Base-by-base conservation (phyloP, 1,284 basidiomycete genomes). In the Malassezia japonica region DNA sequence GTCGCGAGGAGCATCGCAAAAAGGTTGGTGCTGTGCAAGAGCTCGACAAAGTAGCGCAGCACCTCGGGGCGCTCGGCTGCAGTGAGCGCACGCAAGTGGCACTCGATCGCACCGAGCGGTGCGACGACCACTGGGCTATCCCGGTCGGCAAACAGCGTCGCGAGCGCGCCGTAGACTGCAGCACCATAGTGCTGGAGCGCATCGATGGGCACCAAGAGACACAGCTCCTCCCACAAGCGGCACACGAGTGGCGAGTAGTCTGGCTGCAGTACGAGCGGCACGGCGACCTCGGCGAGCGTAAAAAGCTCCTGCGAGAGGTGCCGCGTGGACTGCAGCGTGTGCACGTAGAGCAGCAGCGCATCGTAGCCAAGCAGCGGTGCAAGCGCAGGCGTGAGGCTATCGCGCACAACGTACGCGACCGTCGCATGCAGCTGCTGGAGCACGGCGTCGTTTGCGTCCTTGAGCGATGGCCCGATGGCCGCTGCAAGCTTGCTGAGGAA, bases 161-260 rank as follows among this genome's bases (percentile, higher is more conserved):
- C 57, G 20, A 67, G 55, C 1, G 62, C 59, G 0, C 39, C 40
- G n/a, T 68, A 61, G 36, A 72, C 35, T 2, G 46, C 56, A 13
- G 36, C 18, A 1, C 62, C 70, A 38, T 64, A 57, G 4, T 54
- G 53, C 52, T 62, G 54, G 4, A 62, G 52, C 43, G 61, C 49
- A 37, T 66, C 62, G 33, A 53, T 42, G 27, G 69, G 67, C 27
- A 54, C 62, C 23, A 72, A 57, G 46, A 68, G 57, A 27, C 60
- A 58, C 9, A 52, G 55, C 40, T 67, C 67, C 31, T 66, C 65
- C 24, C 65, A 44, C 1, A 67, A 56, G 8, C 62, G 59, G 38
- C 68, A 70, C 37, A 62, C 58, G 24, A 70, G 64, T 51, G 65
- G 53, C 34, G 59, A 56, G 42, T 59, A 65, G 46, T 72, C 70